Percentiles rank a stretch among this genome's conserved stretches.
These are phyloP conservation scores for Sonneratia caseolaris DNA, from an alignment of 345 rosid species.

Conservation along the genomic window DNA sequence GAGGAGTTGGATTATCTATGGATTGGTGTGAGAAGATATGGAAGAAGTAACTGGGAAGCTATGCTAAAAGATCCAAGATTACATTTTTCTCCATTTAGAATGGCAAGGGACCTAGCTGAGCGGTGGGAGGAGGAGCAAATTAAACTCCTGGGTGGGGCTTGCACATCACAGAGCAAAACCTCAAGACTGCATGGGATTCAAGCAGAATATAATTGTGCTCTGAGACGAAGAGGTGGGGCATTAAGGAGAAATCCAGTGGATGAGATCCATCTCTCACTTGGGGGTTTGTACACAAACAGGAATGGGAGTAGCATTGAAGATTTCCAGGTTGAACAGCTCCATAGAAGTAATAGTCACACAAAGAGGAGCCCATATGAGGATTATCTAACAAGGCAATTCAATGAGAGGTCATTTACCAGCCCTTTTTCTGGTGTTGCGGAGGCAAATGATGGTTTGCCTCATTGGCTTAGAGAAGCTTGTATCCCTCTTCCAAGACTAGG, in stretches of 20 bases:
- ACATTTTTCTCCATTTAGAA: slow-evolving; percentile 29
- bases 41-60: slow-evolving; percentile 39
- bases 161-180: slow-evolving; percentile 9
- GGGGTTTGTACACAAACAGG: slow-evolving; percentile 21
- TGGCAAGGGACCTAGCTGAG: slow-evolving; percentile 28
- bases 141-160: slow-evolving; percentile 20
- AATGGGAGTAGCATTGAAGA: not conserved
- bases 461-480: slow-evolving; percentile 32
- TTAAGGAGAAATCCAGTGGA: slow-evolving; percentile 16
- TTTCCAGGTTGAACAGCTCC: slow-evolving; percentile 13
- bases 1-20: slow-evolving; percentile 45
- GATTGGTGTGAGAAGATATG: slow-evolving; percentile 45
- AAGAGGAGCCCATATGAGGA: slow-evolving; percentile 6
- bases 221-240: slow-evolving; percentile 10
- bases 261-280: slow-evolving; percentile 29
- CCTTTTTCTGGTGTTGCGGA: not conserved
- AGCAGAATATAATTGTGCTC: slow-evolving; percentile 10
- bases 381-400: slow-evolving; percentile 1
- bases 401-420: not conserved
- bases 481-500: slow-evolving; percentile 17
- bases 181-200: slow-evolving; percentile 14
- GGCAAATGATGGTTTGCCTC: slow-evolving; percentile 21
- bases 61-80: slow-evolving; percentile 33
- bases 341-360: not conserved
- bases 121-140: slow-evolving; percentile 38